Conservation (phyloP, 345 rosid species). For the Lepidium didymum region DNA sequence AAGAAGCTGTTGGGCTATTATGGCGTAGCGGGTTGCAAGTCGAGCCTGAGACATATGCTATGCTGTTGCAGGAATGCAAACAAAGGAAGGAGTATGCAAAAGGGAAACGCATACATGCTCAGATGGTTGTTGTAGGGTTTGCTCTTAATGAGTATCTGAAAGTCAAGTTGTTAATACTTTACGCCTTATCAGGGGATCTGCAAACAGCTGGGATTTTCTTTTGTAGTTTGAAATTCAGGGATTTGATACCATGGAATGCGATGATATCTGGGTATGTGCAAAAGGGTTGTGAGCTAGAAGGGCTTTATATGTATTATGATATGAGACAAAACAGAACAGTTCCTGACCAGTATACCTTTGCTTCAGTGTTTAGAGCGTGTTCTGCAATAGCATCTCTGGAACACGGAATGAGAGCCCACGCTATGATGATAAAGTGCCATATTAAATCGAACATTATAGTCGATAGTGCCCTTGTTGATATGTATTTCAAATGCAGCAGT, state of each 20-base stretch:
- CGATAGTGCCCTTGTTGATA: conserved; percentile 58
- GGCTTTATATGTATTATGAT: conserved; percentile 39
- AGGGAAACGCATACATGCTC: conserved; percentile 63
- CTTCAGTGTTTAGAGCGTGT: conserved; percentile 63
- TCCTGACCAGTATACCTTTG: conserved; percentile 64
- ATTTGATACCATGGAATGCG: conserved; percentile 50
- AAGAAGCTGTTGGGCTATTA: conserved; percentile 56
- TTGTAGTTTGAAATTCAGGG: conserved; percentile 18
- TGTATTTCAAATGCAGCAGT: conserved; percentile 73
- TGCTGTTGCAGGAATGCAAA: conserved; percentile 67
- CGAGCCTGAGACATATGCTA: conserved; percentile 35
- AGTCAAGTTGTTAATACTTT: conserved; percentile 52
- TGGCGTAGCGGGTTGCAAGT: conserved; percentile 35
- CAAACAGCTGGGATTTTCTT: conserved; percentile 38
- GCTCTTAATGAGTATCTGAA: conserved; percentile 40
- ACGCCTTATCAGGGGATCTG: conserved; percentile 49
- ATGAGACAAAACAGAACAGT: conserved; percentile 40
- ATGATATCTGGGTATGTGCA: conserved; percentile 57
- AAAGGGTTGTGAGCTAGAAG: conserved; percentile 39
- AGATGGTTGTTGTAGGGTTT: conserved; percentile 54
- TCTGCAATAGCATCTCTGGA: conserved; percentile 53
- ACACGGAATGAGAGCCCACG: conserved; percentile 56
- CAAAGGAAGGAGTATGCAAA: conserved; percentile 33
- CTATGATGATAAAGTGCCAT: conserved; percentile 42
- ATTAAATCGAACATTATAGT: conserved; percentile 47